Evolutionary conservation across 2,329 filamentous ascomycete species (phyloP).

Genomic region (Diplodia corticola): DNA sequence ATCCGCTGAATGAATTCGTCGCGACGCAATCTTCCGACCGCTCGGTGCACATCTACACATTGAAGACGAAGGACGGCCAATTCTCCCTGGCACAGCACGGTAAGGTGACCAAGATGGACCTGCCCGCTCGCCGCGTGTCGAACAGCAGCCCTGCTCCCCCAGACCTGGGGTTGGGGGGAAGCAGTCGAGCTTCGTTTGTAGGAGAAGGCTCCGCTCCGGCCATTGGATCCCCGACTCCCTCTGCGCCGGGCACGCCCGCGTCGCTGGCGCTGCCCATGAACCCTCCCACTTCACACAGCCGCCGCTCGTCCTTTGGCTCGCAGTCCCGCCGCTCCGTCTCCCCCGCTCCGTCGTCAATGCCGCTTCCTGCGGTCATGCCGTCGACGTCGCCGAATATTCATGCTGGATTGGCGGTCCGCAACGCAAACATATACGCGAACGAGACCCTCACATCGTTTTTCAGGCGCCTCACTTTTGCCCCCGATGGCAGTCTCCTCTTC

Average conservation of each 20-base stretch:
- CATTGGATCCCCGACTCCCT: conserved; percentile 81
- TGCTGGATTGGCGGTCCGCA: conserved; percentile 64
- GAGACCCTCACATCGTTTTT: conserved; percentile 98
- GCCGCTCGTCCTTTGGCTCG: conserved; percentile 88
- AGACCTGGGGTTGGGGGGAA: conserved; percentile 57
- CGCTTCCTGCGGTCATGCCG: conserved; percentile 91
- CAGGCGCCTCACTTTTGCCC: conserved; percentile 86
- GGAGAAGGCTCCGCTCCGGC: conserved; percentile 56
- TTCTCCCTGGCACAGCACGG: conserved; percentile 79
- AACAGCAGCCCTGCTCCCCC: conserved; percentile 90
- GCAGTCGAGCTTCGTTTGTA: conserved; percentile 64
- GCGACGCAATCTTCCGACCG: conserved; percentile 97
- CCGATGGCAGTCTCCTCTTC: conserved; percentile 89
- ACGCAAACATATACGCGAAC: conserved; percentile 90
- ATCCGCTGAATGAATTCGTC: conserved; percentile 96
- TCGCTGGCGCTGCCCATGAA: conserved; percentile 93
- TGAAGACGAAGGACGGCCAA: conserved; percentile 95
- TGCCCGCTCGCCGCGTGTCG: conserved; percentile 87
- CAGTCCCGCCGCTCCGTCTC: conserved; percentile 78
- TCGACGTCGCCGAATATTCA: conserved; percentile 84
- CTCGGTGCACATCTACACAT: conserved; percentile 94
- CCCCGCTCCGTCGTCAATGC: conserved; percentile 81
- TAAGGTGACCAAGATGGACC: conserved; percentile 86
- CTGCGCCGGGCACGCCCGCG: conserved; percentile 89
- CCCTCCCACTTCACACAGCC: conserved; percentile 87